Base-by-base conservation (phyloP, 805 yeast genomes). In the Saturnispora mendoncae region DNA sequence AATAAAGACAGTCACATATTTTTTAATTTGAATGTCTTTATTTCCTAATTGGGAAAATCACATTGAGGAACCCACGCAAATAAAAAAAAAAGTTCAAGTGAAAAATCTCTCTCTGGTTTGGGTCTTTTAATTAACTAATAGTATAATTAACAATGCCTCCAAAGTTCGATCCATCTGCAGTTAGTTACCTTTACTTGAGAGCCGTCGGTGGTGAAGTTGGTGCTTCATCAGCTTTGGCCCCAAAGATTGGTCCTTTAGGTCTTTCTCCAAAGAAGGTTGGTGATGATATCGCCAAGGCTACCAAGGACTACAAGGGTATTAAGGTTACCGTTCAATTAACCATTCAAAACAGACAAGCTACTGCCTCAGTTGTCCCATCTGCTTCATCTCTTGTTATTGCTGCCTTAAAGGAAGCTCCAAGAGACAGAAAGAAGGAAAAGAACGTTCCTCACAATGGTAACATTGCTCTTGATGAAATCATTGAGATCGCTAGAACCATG, bases 161-260 rank as follows among this genome's bases (percentile, higher is more conserved):
- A 77, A 86, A 92, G 80, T 80, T 88, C 76, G 98, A 92, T 72
- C 98, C 98, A 67, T 74, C 59, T 78, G 98, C 92, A 84, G 95
- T 92, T 69, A 88, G 88, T 75, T 85, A 75, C 84, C 77, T 92
- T 75, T 90, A 90, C 85, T 77, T 92, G 74, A 86, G 98, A 84
- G 97, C 98, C 74, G 94, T 87, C 61, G 98, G 98, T 84, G 98
- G 98, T 80, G 98, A 92, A 80, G 94, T 92, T 65, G 98, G 97
- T 78, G 95, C 97, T 65, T 87, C 97, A 53, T 84, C 98, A 57
- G 96, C 98, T 58, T 84, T 92, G 66, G 98, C 98, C 62, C 98
- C 98, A 70, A 92, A 92, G 90, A 92, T 92, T 68, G 98, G 98
- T 85, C 98, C 98, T 62, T 85, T 92, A 69, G 98, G 98, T 87